Percentiles rank a stretch among this genome's conserved stretches.
These are phyloP conservation scores for Saturnispora sanitii DNA, from an alignment of 805 yeast species.

Conservation along the genomic window DNA sequence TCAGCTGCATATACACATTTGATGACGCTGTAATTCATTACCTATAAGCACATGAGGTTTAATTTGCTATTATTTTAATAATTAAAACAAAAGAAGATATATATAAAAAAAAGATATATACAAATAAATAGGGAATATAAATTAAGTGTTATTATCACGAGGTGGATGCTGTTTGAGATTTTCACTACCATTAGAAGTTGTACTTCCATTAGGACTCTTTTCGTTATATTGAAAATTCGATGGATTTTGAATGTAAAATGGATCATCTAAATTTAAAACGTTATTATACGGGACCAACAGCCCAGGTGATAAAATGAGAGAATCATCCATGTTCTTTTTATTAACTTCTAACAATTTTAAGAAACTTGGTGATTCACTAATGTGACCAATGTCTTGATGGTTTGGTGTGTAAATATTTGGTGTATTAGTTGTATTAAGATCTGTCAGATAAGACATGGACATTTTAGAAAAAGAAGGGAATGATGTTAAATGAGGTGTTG, in stretches of 20 bases:
- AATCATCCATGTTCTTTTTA: not conserved
- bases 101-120: too few relatives aligned
- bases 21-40: too few relatives aligned
- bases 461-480: constrained; percentile 2
- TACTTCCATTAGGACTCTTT: not conserved
- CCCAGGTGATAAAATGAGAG: constrained; percentile 1
- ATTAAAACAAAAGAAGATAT: too few relatives aligned
- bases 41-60: too few relatives aligned
- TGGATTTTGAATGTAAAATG: constrained; percentile 44
- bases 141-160: too few relatives aligned
- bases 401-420: not conserved
- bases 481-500: constrained; percentile 3
- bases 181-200: not conserved
- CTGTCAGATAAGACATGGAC: constrained; percentile 4
- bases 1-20: too few relatives aligned
- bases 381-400: not conserved
- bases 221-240: constrained; percentile 32
- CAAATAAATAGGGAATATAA: too few relatives aligned
- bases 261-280: constrained; percentile 33
- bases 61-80: too few relatives aligned
- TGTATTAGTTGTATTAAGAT: constrained; percentile 1
- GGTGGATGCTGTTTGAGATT: not conserved
- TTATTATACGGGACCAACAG: constrained; percentile 2
- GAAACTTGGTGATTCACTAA: constrained; percentile 4
- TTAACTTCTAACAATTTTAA: constrained; percentile 2